phyloP scores from a whole-genome alignment of 2,329 filamentous ascomycete species.

The Emmonsia crescens region DNA sequence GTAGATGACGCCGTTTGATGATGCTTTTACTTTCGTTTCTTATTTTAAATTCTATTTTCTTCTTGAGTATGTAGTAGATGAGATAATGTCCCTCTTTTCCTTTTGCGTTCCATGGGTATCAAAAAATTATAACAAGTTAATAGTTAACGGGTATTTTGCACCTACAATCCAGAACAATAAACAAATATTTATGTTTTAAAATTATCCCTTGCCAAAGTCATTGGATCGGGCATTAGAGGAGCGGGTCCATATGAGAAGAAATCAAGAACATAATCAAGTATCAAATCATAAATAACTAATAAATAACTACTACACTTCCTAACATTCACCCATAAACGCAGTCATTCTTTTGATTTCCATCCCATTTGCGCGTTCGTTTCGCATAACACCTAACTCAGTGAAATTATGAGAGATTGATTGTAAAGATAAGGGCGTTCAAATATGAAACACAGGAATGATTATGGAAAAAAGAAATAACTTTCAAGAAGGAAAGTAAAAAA shows the following conservation, averaged over 20 bases:
- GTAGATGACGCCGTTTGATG: background rate
- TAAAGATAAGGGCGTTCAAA: background rate
- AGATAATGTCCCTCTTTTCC: slow-evolving; percentile 4
- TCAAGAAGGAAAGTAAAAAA: background rate
- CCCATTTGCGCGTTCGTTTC: too few relatives aligned
- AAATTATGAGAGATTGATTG: background rate
- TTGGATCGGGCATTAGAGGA: too few relatives aligned
- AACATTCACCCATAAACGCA: too few relatives aligned
- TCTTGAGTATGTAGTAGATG: background rate
- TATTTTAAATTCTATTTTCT: slow-evolving; percentile 3
- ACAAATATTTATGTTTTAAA: too few relatives aligned
- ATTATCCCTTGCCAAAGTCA: too few relatives aligned
- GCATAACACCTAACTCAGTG: background rate
- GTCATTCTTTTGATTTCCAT: too few relatives aligned
- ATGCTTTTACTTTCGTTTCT: background rate
- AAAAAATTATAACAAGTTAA: background rate
- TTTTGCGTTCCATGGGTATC: slow-evolving; percentile 10
- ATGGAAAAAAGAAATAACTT: background rate
- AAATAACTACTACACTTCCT: too few relatives aligned
- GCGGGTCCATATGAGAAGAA: too few relatives aligned
- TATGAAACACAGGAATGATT: background rate
- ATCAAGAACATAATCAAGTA: too few relatives aligned
- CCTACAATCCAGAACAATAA: too few relatives aligned
- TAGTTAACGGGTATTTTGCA: background rate
- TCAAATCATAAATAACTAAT: background rate